Conservation (phyloP, 306 rosid species). For the Citrullus colocynthis region DNA sequence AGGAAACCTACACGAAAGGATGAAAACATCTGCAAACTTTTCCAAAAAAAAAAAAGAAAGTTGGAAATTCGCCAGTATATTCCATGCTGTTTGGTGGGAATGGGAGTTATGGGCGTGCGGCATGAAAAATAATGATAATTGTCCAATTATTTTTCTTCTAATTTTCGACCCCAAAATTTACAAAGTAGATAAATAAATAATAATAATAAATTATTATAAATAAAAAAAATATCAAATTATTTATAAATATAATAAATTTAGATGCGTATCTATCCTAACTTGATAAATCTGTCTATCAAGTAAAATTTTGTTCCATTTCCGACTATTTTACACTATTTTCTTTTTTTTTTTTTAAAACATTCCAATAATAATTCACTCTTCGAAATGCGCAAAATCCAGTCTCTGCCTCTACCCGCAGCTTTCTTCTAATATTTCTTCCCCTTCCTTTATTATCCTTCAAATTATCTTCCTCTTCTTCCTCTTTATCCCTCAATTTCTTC, state of each 20-base stretch:
- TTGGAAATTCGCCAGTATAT: background rate
- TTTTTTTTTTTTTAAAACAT: too few species aligned
- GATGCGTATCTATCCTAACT: too few species aligned
- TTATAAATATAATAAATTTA: too few species aligned
- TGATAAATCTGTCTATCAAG: too few species aligned
- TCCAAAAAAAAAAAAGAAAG: too few species aligned
- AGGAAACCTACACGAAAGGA: background rate
- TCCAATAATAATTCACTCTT: background rate
- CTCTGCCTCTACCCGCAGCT: background rate
- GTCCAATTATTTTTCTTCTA: background rate
- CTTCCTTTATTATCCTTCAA: background rate
- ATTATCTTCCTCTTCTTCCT: background rate
- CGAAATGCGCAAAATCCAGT: slow-evolving; percentile 1
- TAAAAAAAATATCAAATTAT: too few species aligned
- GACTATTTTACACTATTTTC: too few species aligned
- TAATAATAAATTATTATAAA: too few species aligned
- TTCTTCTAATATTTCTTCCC: background rate
- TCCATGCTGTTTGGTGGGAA: background rate
- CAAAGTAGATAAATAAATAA: background rate
- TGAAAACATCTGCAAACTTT: background rate
- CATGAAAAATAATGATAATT: background rate
- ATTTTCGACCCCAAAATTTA: background rate
- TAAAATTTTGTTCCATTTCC: too few species aligned
- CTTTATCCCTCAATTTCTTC: background rate
- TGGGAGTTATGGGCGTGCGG: background rate